phyloP scores from a whole-genome alignment of 2,329 filamentous ascomycete species.

The Helotiales sp. region DNA sequence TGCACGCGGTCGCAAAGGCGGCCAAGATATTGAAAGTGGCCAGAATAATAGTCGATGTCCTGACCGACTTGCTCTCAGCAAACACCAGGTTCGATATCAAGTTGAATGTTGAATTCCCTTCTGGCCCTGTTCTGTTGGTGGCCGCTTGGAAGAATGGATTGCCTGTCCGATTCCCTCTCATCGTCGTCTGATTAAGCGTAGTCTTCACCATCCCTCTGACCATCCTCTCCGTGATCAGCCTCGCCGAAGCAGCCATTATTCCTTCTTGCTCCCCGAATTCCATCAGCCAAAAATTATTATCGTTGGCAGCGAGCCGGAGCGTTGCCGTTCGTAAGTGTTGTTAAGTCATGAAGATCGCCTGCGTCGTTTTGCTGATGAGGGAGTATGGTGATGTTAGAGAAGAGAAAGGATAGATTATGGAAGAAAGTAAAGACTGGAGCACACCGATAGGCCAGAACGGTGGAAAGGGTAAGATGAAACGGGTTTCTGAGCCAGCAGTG shows the following conservation, averaged over 20 bases:
- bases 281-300: slow-evolving; percentile 27
- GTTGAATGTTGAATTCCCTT: slow-evolving; percentile 25
- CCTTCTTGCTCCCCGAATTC: slow-evolving; percentile 22
- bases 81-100: slow-evolving; percentile 42
- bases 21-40: slow-evolving; percentile 65
- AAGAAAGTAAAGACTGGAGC: slow-evolving; percentile 34
- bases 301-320: slow-evolving; percentile 41
- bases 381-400: slow-evolving; percentile 22
- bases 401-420: slow-evolving; percentile 28
- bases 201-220: slow-evolving; percentile 10
- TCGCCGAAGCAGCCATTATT: slow-evolving; percentile 35
- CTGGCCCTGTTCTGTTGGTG: slow-evolving; percentile 18
- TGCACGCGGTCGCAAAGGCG: slow-evolving; percentile 59
- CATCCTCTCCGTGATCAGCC: slow-evolving; percentile 35
- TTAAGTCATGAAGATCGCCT: slow-evolving; percentile 43
- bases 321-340: slow-evolving; percentile 36
- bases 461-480: slow-evolving; percentile 38
- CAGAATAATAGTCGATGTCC: slow-evolving; percentile 65
- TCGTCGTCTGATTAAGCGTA: slow-evolving; percentile 14
- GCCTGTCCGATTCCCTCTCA: slow-evolving; percentile 6
- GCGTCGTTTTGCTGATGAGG: slow-evolving; percentile 25
- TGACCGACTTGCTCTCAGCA: slow-evolving; percentile 55
- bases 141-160: slow-evolving; percentile 16
- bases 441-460: slow-evolving; percentile 40
- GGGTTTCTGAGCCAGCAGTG: slow-evolving; percentile 44